A percentile compares a stretch with the other conserved stretches of the same genome.
These are phyloP conservation scores for Aspergillus melleus DNA, from an alignment of 2,329 filamentous ascomycete species.

Conservation along the genomic window DNA sequence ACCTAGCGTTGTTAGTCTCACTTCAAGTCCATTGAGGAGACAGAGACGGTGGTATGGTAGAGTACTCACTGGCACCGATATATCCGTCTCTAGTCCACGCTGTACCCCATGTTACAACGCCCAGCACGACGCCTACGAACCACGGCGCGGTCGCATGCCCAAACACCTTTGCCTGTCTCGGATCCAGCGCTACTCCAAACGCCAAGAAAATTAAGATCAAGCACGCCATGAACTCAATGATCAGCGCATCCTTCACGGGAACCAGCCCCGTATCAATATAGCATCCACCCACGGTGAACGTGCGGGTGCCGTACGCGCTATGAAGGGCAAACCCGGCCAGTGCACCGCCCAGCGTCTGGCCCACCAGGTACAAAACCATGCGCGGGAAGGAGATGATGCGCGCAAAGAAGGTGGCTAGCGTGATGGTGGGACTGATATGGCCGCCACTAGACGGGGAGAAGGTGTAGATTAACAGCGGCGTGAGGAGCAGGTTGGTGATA, in stretches of 20 bases:
- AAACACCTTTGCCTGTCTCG: constrained; percentile 51
- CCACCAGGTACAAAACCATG: constrained; percentile 48
- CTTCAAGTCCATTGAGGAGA: neutral
- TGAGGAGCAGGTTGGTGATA: constrained; percentile 42
- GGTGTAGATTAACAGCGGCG: constrained; percentile 53
- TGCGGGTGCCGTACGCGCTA: constrained; percentile 27
- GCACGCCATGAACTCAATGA: constrained; percentile 50
- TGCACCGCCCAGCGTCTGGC: constrained; percentile 48
- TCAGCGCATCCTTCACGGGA: constrained; percentile 43
- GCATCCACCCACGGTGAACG: constrained; percentile 40
- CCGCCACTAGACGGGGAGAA: constrained; percentile 52
- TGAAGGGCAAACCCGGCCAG: constrained; percentile 47
- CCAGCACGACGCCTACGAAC: constrained; percentile 47
- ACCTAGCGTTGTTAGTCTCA: constrained; percentile 13
- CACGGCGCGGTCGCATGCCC: constrained; percentile 52
- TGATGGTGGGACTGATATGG: constrained; percentile 57
- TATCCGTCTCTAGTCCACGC: constrained; percentile 44
- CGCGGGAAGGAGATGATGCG: constrained; percentile 52
- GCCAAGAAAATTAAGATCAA: constrained; percentile 51
- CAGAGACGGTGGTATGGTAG: neutral
- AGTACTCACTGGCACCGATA: constrained; percentile 37
- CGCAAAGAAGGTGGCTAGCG: constrained; percentile 53
- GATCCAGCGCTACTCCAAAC: constrained; percentile 56
- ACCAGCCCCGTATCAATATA: constrained; percentile 39
- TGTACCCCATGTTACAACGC: constrained; percentile 38